These are phyloP conservation scores for Apiotrichum gracile DNA, from an alignment of 1,284 basidiomycete species.

Conservation along the genomic window DNA sequence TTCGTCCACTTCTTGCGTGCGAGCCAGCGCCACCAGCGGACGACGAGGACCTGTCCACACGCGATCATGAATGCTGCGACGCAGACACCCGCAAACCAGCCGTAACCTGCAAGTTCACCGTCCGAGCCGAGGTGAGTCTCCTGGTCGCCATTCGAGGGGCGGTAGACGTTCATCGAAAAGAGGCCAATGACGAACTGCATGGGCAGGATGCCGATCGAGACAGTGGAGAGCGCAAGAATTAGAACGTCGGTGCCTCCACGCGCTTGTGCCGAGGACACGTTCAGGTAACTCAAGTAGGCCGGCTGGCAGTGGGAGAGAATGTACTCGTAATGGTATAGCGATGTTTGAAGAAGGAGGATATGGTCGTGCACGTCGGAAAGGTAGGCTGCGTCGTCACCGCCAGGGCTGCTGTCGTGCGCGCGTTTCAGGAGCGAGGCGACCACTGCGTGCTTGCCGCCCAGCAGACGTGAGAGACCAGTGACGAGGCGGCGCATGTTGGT, in stretches of 20 bases:
- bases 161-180: slow-evolving; percentile 26
- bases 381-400: slow-evolving; percentile 70
- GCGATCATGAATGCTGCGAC: slow-evolving; percentile 31
- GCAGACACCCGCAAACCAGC: slow-evolving; percentile 40
- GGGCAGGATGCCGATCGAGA: slow-evolving; percentile 65
- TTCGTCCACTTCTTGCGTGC: slow-evolving; percentile 32
- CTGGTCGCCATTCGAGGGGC: slow-evolving; percentile 46
- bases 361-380: slow-evolving; percentile 94
- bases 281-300: slow-evolving; percentile 72
- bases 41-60: slow-evolving; percentile 34
- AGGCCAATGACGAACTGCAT: slow-evolving; percentile 61
- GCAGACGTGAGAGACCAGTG: slow-evolving; percentile 69
- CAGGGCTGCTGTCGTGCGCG: slow-evolving; percentile 45
- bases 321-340: slow-evolving; percentile 81
- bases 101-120: slow-evolving; percentile 28
- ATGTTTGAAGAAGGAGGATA: slow-evolving; percentile 78
- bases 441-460: slow-evolving; percentile 77
- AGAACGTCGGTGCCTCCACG: slow-evolving; percentile 63
- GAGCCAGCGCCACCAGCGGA: slow-evolving; percentile 42
- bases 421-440: slow-evolving; percentile 75
- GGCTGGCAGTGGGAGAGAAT: slow-evolving; percentile 83
- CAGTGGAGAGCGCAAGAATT: slow-evolving; percentile 61
- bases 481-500: slow-evolving; percentile 74
- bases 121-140: slow-evolving; percentile 25
- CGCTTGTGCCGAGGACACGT: slow-evolving; percentile 57